Conservation (phyloP, 2,329 filamentous ascomycete genomes). For the Grosmannia clavigera region DNA sequence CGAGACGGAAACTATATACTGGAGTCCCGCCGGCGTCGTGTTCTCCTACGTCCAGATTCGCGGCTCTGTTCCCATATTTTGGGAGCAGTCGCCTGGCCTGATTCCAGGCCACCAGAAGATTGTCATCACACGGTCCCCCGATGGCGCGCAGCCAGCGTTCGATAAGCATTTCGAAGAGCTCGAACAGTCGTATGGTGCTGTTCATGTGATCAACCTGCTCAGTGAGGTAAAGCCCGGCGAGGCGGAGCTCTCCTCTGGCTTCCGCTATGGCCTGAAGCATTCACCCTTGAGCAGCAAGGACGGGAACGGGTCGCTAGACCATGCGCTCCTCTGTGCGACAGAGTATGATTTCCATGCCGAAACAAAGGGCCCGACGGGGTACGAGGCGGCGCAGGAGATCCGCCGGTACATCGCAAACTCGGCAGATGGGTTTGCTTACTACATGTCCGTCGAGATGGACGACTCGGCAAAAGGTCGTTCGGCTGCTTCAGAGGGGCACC, state of each 20-base stretch:
- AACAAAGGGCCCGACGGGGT: slow-evolving; percentile 73
- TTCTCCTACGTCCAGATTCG: slow-evolving; percentile 92
- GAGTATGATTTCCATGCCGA: slow-evolving; percentile 97
- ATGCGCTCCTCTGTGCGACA: slow-evolving; percentile 65
- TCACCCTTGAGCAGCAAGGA: slow-evolving; percentile 53
- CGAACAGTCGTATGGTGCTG: slow-evolving; percentile 73
- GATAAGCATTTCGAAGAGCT: slow-evolving; percentile 89
- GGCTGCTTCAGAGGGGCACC: slow-evolving; percentile 11
- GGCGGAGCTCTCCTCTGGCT: slow-evolving; percentile 68
- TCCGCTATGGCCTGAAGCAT: slow-evolving; percentile 62
- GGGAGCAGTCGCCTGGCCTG: slow-evolving; percentile 84
- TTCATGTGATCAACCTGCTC: slow-evolving; percentile 90
- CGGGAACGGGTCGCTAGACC: slow-evolving; percentile 43
- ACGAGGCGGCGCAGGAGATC: slow-evolving; percentile 82
- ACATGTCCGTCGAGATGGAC: slow-evolving; percentile 61
- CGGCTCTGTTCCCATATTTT: slow-evolving; percentile 90
- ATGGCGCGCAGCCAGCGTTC: slow-evolving; percentile 89
- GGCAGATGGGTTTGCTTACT: slow-evolving; percentile 85
- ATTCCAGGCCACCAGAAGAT: slow-evolving; percentile 93
- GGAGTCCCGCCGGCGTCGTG: slow-evolving; percentile 62
- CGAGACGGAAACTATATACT: slow-evolving; percentile 91
- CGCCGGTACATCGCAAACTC: slow-evolving; percentile 65
- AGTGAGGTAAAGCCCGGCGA: slow-evolving; percentile 81
- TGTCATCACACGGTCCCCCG: slow-evolving; percentile 71
- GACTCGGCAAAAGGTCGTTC: slow-evolving; percentile 30